phyloP scores from a whole-genome alignment of 352 stramenopile species.

The Globisporangium echinulatum region DNA sequence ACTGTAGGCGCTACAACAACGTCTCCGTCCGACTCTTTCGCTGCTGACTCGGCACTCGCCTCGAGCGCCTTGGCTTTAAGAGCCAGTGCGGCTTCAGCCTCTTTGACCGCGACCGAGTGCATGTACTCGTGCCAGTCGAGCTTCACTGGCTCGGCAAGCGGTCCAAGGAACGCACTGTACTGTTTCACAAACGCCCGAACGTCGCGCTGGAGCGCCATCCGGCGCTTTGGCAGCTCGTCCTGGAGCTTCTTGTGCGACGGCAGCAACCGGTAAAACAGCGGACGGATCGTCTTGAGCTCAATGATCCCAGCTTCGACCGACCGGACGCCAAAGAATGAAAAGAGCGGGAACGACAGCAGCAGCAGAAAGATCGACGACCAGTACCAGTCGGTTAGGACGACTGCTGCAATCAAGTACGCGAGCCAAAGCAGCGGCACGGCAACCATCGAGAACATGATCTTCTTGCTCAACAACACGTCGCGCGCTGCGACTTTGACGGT shows the following conservation, averaged over 20 bases:
- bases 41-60: neutral
- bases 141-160: conserved; percentile 58
- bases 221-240: conserved; percentile 64
- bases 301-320: conserved; percentile 86
- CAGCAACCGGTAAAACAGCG: conserved; percentile 75
- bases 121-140: conserved; percentile 85
- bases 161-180: conserved; percentile 49
- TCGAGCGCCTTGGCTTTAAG: conserved; percentile 1
- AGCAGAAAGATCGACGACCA: conserved; percentile 78
- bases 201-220: conserved; percentile 63
- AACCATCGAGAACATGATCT: conserved; percentile 91
- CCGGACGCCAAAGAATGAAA: conserved; percentile 85
- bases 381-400: conserved; percentile 82
- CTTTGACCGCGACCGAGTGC: conserved; percentile 49
- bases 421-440: conserved; percentile 86
- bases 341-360: conserved; percentile 78
- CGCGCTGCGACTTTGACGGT: conserved; percentile 89
- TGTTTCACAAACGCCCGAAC: conserved; percentile 76
- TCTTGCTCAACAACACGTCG: conserved; percentile 91
- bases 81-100: conserved; percentile 2
- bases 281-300: conserved; percentile 79
- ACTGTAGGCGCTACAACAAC: conserved; percentile 8
- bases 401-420: conserved; percentile 77
- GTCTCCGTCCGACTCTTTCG: conserved; percentile 10
- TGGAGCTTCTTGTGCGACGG: conserved; percentile 75